These are phyloP conservation scores for Globisporangium orthogonon DNA, from an alignment of 352 stramenopile genomes.

Conservation along the genomic window DNA sequence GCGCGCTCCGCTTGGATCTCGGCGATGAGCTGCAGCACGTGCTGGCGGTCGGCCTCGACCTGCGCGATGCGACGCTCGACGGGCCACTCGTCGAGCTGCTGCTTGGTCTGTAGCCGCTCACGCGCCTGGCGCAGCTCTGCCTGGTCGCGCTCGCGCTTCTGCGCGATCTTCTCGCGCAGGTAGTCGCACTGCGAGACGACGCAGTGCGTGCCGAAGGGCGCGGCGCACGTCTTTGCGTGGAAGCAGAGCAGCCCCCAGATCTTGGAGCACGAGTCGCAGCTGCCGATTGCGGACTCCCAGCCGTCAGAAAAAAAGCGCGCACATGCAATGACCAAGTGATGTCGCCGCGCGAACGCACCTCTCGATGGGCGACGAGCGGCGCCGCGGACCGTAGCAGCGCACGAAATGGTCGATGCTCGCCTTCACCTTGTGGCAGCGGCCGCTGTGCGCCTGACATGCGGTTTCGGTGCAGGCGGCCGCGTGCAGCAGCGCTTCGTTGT, in stretches of 20 bases:
- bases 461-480: slow-evolving; percentile 47
- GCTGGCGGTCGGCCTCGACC: slow-evolving; percentile 65
- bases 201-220: slow-evolving; percentile 46
- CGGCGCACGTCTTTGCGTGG: slow-evolving; percentile 71
- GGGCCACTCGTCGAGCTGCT: slow-evolving; percentile 64
- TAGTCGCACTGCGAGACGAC: slow-evolving; percentile 85
- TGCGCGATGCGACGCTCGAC: slow-evolving; percentile 78
- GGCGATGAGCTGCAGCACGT: slow-evolving; percentile 73
- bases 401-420: slow-evolving; percentile 87
- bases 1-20: slow-evolving; percentile 60
- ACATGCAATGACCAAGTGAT: not conserved
- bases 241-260: slow-evolving; percentile 86
- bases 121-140: slow-evolving; percentile 52
- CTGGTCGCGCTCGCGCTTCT: slow-evolving; percentile 57
- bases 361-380: slow-evolving; percentile 66
- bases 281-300: slow-evolving; percentile 10
- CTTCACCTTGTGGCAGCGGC: slow-evolving; percentile 84
- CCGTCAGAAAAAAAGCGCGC: not conserved
- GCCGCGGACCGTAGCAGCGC: slow-evolving; percentile 73
- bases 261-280: slow-evolving; percentile 75
- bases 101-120: slow-evolving; percentile 33
- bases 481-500: slow-evolving; percentile 79
- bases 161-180: slow-evolving; percentile 77
- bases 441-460: slow-evolving; percentile 52
- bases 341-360: slow-evolving; percentile 26